Percentiles rank a stretch among this genome's conserved stretches.
Conservation (phyloP, 352 stramenopile genomes). For the Globisporangium parvum region DNA sequence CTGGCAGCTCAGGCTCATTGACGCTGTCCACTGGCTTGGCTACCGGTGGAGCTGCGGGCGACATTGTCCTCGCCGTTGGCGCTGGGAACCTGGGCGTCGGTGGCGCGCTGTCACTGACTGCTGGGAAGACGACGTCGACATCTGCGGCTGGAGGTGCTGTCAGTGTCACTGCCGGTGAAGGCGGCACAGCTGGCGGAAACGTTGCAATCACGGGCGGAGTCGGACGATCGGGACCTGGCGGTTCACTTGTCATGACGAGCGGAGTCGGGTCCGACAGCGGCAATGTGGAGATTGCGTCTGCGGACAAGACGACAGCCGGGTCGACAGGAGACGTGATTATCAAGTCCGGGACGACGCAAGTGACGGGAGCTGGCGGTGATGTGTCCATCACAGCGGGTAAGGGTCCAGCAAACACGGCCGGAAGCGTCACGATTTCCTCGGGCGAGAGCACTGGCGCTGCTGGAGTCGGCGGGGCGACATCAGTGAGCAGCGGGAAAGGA, state of each 20-base stretch:
- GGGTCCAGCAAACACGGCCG: constrained; percentile 22
- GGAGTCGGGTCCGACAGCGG: constrained; percentile 32
- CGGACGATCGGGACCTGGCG: constrained; percentile 18
- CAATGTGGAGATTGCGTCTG: constrained; percentile 24
- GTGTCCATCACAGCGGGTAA: constrained; percentile 27
- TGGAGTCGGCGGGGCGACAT: constrained; percentile 14
- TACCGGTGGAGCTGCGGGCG: constrained; percentile 37
- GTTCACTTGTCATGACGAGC: constrained; percentile 29
- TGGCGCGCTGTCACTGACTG: constrained; percentile 29
- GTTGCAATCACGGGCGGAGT: constrained; percentile 8
- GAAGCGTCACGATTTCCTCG: constrained; percentile 27
- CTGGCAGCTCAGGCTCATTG: constrained; percentile 41
- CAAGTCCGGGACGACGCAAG: constrained; percentile 20
- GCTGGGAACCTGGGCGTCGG: constrained; percentile 34
- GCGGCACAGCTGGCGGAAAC: constrained; percentile 24
- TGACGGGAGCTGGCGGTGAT: constrained; percentile 22
- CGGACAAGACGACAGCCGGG: constrained; percentile 21
- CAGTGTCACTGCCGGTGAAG: constrained; percentile 24
- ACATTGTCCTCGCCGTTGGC: constrained; percentile 37
- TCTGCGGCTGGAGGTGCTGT: constrained; percentile 22
- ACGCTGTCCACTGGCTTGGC: constrained; percentile 37
- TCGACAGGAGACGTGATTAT: constrained; percentile 25
- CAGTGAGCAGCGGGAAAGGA: constrained; percentile 22
- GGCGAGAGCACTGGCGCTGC: constrained; percentile 25
- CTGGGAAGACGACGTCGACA: constrained; percentile 20